Base-by-base conservation (phyloP, 495 filamentous ascomycete genomes). In the Talaromyces wortmannii region DNA sequence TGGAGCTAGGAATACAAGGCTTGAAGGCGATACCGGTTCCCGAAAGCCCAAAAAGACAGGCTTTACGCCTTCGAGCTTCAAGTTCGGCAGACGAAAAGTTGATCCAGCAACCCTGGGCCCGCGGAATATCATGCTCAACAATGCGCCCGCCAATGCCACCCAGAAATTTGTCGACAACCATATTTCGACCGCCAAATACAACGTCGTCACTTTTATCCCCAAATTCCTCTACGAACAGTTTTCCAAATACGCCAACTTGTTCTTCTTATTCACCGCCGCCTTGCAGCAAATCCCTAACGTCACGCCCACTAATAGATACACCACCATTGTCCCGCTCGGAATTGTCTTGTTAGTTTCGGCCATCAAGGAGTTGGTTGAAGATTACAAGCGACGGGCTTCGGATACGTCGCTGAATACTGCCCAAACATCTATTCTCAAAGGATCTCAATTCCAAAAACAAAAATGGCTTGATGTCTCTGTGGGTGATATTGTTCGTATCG, bases 161-260 rank as follows among this genome's bases (percentile, higher is more conserved):
- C 91, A 91, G 76, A 94, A 91, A 65, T 97, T 92, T 70, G 80
- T 92, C 55, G 88, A 92, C 78, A 99, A 99, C 67, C 89, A 97
- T 67, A 87, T 99, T 46, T 97, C 92, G 6, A 99, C 95, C 3
- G 86, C 95, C 60, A 99, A 99, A 67, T 99, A 99, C 80, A 99
- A 97, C 68, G 62, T 92, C 63, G 78, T 88, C 50, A 96, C 90
- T n/a, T 97, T 97, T 69, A 63, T 97, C 30, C 92, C 94, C 48
- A 99, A 99, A 70, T 99, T 99, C 75, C 76, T 99, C 17, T 95
- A 91, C 71, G 95, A 99, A 65, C 95, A 99, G 70, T 99, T 99
- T 76, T 96, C 91, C 49, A 99, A 96, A 74, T 97, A 95, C 73
- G 95, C 94, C 73, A 99, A 99, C 67, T 67, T 99, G 59, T 99